phyloP scores from a whole-genome alignment of 2,329 filamentous ascomycete species.

The Colletotrichum kahawae region DNA sequence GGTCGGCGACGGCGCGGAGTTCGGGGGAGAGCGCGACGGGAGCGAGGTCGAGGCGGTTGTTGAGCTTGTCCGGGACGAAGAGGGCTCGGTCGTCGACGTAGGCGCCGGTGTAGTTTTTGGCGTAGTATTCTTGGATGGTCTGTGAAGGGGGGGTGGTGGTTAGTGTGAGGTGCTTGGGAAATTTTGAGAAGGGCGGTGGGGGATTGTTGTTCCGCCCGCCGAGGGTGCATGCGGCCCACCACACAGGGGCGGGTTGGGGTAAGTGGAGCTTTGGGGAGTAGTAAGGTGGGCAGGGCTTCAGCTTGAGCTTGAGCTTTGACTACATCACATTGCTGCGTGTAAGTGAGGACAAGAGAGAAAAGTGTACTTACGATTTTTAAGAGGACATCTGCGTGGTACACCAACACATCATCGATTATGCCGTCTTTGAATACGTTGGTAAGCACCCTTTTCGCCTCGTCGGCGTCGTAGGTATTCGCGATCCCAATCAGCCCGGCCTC shows the following conservation, averaged over 20 bases:
- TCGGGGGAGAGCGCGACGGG: background rate
- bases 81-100: background rate
- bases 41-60: background rate
- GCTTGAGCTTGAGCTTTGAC: background rate
- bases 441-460: rapidly evolving
- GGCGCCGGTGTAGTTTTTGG: background rate
- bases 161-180: background rate
- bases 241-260: background rate
- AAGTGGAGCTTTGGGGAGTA: background rate
- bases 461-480: background rate
- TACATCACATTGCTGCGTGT: background rate
- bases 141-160: background rate
- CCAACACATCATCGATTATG: background rate
- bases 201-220: background rate
- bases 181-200: background rate
- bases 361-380: background rate
- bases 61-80: background rate
- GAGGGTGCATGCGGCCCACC: background rate
- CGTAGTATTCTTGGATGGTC: background rate
- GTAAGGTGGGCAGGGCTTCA: background rate
- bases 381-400: background rate
- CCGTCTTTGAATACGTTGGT: background rate
- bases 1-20: background rate
- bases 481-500: background rate
- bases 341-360: background rate